A percentile compares a stretch with the other conserved stretches of the same genome.
These are phyloP conservation scores for Lentinula boryana DNA, from an alignment of 768 basidiomycete genomes.

Conservation along the genomic window DNA sequence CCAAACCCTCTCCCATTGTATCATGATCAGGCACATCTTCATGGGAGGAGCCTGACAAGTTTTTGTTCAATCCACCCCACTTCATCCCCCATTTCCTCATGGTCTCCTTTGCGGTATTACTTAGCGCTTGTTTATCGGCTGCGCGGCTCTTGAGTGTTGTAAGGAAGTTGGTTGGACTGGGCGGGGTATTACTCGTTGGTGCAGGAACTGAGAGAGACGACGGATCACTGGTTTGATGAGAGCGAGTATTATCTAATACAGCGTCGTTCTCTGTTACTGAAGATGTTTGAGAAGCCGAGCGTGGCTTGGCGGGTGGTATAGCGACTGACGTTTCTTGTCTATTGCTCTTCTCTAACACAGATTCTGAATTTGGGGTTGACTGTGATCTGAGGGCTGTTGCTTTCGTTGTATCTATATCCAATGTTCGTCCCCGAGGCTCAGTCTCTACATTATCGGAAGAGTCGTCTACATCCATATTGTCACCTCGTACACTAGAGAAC, in stretches of 20 bases:
- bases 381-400: slow-evolving; percentile 22
- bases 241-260: neutral
- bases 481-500: slow-evolving; percentile 44
- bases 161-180: slow-evolving; percentile 62
- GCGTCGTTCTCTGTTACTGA: slow-evolving; percentile 25
- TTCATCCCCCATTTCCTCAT: slow-evolving; percentile 91
- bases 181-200: slow-evolving; percentile 24
- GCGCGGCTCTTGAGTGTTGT: slow-evolving; percentile 74
- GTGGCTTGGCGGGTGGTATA: slow-evolving; percentile 20
- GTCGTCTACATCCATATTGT: slow-evolving; percentile 23
- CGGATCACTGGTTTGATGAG: slow-evolving; percentile 18
- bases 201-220: slow-evolving; percentile 18
- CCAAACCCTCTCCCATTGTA: slow-evolving; percentile 19
- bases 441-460: slow-evolving; percentile 18
- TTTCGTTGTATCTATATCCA: slow-evolving; percentile 24
- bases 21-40: slow-evolving; percentile 41
- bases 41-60: slow-evolving; percentile 21
- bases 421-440: slow-evolving; percentile 30
- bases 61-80: slow-evolving; percentile 64
- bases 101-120: slow-evolving; percentile 80
- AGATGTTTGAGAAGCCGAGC: slow-evolving; percentile 43
- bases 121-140: slow-evolving; percentile 79
- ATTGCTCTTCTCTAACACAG: neutral
- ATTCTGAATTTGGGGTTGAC: slow-evolving; percentile 22
- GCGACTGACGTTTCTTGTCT: neutral